Conservation (phyloP, 2,329 filamentous ascomycete species). For the Parafenestella ontariensis region DNA sequence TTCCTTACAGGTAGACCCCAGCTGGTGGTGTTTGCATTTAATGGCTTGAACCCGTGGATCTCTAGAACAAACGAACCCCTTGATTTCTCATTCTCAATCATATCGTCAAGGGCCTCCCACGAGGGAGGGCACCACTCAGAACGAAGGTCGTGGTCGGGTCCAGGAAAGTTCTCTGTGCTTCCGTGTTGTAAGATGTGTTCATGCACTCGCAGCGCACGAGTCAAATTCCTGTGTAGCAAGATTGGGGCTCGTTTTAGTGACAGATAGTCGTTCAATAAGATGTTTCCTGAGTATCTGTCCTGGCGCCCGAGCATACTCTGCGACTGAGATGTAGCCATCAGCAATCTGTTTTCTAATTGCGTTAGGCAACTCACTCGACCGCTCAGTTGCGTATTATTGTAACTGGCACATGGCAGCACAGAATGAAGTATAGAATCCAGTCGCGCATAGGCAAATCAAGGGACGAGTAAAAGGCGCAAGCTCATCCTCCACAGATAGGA, state of each 20-base stretch:
- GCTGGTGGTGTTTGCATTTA: neutral
- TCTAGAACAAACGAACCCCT: constrained; percentile 26
- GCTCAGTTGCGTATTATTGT: constrained; percentile 16
- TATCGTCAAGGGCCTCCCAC: constrained; percentile 29
- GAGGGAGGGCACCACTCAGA: constrained; percentile 31
- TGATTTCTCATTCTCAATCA: constrained; percentile 30
- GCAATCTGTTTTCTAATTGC: neutral
- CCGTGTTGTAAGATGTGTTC: constrained; percentile 13
- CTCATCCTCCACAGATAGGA: neutral
- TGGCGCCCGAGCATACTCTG: constrained; percentile 35
- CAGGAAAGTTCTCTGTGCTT: neutral
- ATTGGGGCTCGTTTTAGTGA: constrained; percentile 22
- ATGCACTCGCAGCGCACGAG: constrained; percentile 25
- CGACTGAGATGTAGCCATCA: neutral
- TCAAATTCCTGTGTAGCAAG: constrained; percentile 38
- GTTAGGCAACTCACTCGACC: constrained; percentile 1
- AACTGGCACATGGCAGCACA: constrained; percentile 4
- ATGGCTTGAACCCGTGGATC: constrained; percentile 20
- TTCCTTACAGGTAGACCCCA: constrained; percentile 1
- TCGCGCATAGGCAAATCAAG: constrained; percentile 1
- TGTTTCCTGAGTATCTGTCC: constrained; percentile 30
- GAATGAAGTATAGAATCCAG: neutral
- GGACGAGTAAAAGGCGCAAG: neutral
- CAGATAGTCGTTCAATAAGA: constrained; percentile 36
- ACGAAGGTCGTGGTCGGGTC: constrained; percentile 5